Base-by-base conservation (phyloP, 495 filamentous ascomycete species). In the Penicillium bovifimosum region DNA sequence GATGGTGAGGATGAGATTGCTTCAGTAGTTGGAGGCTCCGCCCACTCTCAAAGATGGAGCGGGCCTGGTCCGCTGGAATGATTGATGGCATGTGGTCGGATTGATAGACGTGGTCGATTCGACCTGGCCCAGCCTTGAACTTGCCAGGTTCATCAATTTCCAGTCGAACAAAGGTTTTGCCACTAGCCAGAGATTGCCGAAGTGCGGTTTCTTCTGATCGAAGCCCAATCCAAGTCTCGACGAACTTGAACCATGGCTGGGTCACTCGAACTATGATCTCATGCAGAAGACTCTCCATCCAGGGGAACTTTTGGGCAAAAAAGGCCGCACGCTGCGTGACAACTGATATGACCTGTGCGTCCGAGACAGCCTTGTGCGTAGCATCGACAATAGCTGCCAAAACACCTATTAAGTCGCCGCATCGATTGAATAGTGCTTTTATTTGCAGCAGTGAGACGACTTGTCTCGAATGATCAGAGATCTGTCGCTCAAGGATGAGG, bases 201-300 rank as follows among this genome's bases (percentile, higher is more conserved):
- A 69, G 68, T 5, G 78, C 58, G 6, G 77, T 73, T 13, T 72
- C 68, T 48, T 85, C 83, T 7, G 72, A 64, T 47, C 73, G 79
- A 9, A 93, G 73, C 0, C 91, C 91, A 50, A 91, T 78, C 88
- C 90, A 96, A 46, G 83, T 79, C 39, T 87, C 82, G 2, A 87
- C 71, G 43, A 85, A 80, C 14, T 82, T 78, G 33, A 87, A 74
- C 85, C 88, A 96, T 2, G 92, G 74, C 10, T 52, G 56, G 9
- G 82, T 82, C 0, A 87, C 79, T 13, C 81, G 77, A 8, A 75
- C 69, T 8, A 96, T 63, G 1, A 95, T 74, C 54, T 88, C 80
- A 26, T 83, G 72, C 35, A 89, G 67, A n/a, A 86, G 69, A 17
- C 76, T 74, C 32, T 79, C 78, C 32, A 93, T 61, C 60, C 83